Percentiles rank a stretch among this genome's conserved stretches.
Evolutionary conservation across 2,329 filamentous ascomycete genomes (phyloP).

Genomic region (Aquanectria penicillioides): DNA sequence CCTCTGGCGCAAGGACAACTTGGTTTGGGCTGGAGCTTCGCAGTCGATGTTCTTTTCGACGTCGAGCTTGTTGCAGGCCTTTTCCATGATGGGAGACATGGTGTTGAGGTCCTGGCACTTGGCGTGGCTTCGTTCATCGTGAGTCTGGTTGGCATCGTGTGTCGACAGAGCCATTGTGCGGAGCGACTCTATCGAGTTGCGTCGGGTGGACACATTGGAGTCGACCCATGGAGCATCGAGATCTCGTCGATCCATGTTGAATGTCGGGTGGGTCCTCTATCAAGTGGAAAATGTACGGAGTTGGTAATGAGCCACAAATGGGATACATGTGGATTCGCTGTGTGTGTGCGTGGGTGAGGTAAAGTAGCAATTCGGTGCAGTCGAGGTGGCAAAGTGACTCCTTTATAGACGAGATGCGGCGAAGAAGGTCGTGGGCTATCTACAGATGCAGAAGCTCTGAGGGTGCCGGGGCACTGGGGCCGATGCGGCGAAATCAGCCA

Average conservation of each 20-base stretch:
- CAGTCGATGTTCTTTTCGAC: slow-evolving; percentile 25
- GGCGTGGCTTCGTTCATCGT: slow-evolving; percentile 12
- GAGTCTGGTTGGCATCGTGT: slow-evolving; percentile 14
- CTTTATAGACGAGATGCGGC: slow-evolving; percentile 6
- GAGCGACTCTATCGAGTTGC: slow-evolving; percentile 34
- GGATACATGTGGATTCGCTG: slow-evolving; percentile 13
- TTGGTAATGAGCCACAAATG: slow-evolving; percentile 19
- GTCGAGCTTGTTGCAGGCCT: neutral
- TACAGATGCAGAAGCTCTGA: too few relatives aligned
- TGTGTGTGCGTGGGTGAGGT: slow-evolving; percentile 10
- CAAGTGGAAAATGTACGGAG: neutral
- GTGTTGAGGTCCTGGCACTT: neutral
- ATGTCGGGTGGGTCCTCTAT: neutral
- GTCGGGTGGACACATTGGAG: slow-evolving; percentile 38
- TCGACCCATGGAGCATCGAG: slow-evolving; percentile 36
- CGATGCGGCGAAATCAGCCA: neutral
- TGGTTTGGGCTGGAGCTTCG: slow-evolving; percentile 35
- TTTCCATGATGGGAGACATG: slow-evolving; percentile 26
- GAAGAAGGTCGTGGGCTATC: slow-evolving; percentile 4
- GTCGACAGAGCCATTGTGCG: slow-evolving; percentile 17
- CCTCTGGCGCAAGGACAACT: slow-evolving; percentile 54
- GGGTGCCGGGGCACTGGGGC: too few relatives aligned
- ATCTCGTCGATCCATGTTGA: slow-evolving; percentile 35
- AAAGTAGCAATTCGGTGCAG: neutral
- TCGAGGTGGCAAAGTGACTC: neutral